Evolutionary conservation across 2,329 filamentous ascomycete species (phyloP).

Genomic region (Penicillium sp.): DNA sequence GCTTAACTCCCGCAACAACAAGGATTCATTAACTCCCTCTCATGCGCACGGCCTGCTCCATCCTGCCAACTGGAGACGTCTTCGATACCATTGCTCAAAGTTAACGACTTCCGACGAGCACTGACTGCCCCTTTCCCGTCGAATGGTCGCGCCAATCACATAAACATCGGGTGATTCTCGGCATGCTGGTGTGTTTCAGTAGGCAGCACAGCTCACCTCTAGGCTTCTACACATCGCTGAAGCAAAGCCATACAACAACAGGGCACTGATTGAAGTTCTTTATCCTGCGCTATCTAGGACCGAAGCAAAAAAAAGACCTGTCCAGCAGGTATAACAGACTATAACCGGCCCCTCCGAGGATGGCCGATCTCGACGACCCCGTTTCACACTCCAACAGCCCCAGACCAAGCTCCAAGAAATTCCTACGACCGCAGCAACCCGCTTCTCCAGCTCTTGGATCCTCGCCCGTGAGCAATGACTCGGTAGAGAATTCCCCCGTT

Average conservation of each 20-base stretch:
- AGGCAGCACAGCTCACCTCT: not conserved
- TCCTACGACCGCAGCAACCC: not conserved
- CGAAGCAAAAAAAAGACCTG: not conserved
- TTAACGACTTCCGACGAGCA: not conserved
- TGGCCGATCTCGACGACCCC: conserved; percentile 3
- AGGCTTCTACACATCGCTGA: not conserved
- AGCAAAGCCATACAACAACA: not conserved
- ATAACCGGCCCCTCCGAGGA: not conserved
- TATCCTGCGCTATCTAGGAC: not conserved
- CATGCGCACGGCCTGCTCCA: not conserved
- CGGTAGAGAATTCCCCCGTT: not conserved
- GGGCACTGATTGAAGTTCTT: not conserved
- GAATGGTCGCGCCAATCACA: not conserved
- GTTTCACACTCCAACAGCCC: not conserved
- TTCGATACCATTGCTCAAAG: not conserved
- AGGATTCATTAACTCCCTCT: not conserved
- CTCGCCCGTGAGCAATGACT: not conserved
- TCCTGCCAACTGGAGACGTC: too few species aligned
- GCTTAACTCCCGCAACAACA: not conserved
- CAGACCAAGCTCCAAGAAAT: conserved; percentile 10
- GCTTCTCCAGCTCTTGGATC: not conserved
- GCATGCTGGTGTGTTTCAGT: not conserved
- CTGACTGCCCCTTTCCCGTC: not conserved
- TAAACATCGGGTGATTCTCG: not conserved
- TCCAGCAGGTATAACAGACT: not conserved